These are phyloP conservation scores for Penicillium simplicissimum DNA, from an alignment of 495 filamentous ascomycete species.

Conservation along the genomic window DNA sequence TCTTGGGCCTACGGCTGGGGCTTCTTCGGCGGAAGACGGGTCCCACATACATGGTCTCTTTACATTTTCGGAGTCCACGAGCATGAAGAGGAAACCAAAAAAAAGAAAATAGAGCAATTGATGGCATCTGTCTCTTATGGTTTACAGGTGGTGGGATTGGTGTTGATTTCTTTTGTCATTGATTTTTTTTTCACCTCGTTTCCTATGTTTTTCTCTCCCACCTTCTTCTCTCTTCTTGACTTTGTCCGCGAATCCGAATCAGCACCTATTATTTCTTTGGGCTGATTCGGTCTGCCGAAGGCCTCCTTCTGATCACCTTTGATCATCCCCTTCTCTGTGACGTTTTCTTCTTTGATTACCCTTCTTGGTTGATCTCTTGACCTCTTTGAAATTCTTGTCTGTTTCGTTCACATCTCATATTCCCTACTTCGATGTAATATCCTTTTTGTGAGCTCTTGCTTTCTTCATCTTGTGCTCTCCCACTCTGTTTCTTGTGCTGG, in stretches of 20 bases:
- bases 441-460: conserved; percentile 10
- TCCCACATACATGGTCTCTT: not conserved
- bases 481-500: conserved; percentile 29
- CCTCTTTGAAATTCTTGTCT: conserved; percentile 10
- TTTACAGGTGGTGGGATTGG: conserved; percentile 24
- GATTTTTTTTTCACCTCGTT: conserved; percentile 21
- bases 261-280: conserved; percentile 9
- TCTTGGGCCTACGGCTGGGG: not conserved
- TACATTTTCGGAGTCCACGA: conserved; percentile 11
- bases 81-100: conserved; percentile 13
- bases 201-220: conserved; percentile 20
- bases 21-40: conserved; percentile 2
- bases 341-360: conserved; percentile 12
- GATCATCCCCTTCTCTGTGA: conserved; percentile 7
- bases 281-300: conserved; percentile 9
- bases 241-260: conserved; percentile 9
- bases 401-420: conserved; percentile 21
- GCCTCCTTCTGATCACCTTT: not conserved
- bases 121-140: conserved; percentile 22
- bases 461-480: conserved; percentile 8
- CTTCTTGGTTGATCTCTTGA: conserved; percentile 6
- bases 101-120: conserved; percentile 31
- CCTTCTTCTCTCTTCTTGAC: conserved; percentile 13
- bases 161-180: conserved; percentile 28
- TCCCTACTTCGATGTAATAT: conserved; percentile 32